Evolutionary conservation across 495 filamentous ascomycete species (phyloP).

Genomic region (Penicillium pancosmium): DNA sequence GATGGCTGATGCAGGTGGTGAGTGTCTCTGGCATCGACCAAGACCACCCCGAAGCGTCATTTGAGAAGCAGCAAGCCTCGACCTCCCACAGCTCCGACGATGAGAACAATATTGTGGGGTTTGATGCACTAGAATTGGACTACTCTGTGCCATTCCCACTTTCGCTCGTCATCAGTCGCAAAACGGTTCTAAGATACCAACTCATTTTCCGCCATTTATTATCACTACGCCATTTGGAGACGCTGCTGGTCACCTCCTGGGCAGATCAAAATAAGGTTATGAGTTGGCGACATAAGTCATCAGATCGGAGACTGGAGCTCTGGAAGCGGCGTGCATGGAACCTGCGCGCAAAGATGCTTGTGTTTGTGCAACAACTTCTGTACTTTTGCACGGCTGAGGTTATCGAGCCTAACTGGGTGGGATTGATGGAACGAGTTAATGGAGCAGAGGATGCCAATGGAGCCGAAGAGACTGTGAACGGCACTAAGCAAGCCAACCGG

Average conservation of each 20-base stretch:
- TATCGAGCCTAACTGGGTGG: slow-evolving; percentile 96
- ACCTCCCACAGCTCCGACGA: slow-evolving; percentile 58
- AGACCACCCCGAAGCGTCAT: slow-evolving; percentile 63
- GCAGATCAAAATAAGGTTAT: slow-evolving; percentile 80
- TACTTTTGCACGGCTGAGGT: slow-evolving; percentile 98
- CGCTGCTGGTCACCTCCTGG: slow-evolving; percentile 81
- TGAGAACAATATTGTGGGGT: slow-evolving; percentile 85
- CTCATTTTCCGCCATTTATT: slow-evolving; percentile 92
- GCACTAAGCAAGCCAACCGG: slow-evolving; percentile 61
- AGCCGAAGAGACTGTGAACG: slow-evolving; percentile 49
- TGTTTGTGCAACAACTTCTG: slow-evolving; percentile 93
- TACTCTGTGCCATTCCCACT: slow-evolving; percentile 96
- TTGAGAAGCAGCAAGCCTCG: slow-evolving; percentile 57
- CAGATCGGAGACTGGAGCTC: slow-evolving; percentile 73
- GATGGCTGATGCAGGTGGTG: slow-evolving; percentile 93
- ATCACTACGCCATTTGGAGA: slow-evolving; percentile 85
- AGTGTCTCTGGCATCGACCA: slow-evolving; percentile 93
- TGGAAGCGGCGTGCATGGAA: slow-evolving; percentile 96
- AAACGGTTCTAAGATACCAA: slow-evolving; percentile 94
- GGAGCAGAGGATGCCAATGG: slow-evolving; percentile 55
- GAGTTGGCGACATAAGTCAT: slow-evolving; percentile 82
- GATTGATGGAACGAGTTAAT: slow-evolving; percentile 81
- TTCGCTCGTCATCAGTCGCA: slow-evolving; percentile 92
- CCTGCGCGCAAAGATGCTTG: slow-evolving; percentile 87
- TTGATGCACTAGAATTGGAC: slow-evolving; percentile 89